Conservation (phyloP, 108 stramenopile genomes). For the Skeletonema costatum region DNA sequence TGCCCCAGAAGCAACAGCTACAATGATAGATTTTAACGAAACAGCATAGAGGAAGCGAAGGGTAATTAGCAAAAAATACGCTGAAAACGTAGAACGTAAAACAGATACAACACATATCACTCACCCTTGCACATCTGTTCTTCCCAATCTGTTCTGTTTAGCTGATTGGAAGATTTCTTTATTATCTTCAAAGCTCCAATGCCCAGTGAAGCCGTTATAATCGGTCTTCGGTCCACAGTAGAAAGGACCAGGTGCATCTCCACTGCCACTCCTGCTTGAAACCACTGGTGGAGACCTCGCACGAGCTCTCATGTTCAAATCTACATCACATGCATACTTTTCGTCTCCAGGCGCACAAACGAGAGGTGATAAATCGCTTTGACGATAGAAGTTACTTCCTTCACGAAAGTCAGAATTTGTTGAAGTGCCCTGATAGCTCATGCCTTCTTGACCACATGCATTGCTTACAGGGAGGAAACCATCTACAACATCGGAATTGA, state of each 20-base stretch:
- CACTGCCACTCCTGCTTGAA: neutral
- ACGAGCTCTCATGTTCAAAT: conserved; percentile 17
- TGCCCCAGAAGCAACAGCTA: conserved; percentile 62
- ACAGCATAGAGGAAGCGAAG: neutral
- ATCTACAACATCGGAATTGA: conserved; percentile 20
- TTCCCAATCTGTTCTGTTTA: conserved; percentile 9
- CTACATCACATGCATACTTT: conserved; percentile 33
- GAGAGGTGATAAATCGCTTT: neutral
- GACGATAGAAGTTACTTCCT: neutral
- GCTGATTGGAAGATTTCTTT: conserved; percentile 10
- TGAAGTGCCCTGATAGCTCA: conserved; percentile 18
- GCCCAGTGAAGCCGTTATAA: conserved; percentile 26
- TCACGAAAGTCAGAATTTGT: neutral
- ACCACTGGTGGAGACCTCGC: neutral
- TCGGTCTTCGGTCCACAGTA: conserved; percentile 26
- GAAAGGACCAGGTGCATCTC: neutral
- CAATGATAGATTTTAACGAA: no score
- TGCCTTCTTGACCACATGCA: conserved; percentile 42
- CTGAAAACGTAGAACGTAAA: neutral
- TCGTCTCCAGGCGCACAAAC: conserved; percentile 2
- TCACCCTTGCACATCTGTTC: conserved; percentile 42
- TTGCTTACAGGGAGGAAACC: conserved; percentile 26
- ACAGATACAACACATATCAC: neutral
- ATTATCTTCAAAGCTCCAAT: conserved; percentile 18
- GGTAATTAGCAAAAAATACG: neutral